Evolutionary conservation across 805 yeast genomes (phyloP).

Genomic region (Yamadazyma sp.): DNA sequence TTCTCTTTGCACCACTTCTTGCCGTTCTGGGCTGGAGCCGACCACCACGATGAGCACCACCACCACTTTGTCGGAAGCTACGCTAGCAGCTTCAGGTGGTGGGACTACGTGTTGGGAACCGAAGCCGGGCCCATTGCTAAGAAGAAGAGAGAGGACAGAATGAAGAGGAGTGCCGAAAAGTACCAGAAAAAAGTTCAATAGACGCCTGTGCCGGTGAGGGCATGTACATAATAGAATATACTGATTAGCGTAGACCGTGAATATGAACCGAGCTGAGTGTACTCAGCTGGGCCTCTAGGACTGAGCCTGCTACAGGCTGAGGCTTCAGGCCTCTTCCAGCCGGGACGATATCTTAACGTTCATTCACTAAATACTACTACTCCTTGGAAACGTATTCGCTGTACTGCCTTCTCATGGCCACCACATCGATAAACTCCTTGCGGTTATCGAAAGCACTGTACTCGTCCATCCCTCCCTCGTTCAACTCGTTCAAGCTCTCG

Average conservation of each 20-base stretch:
- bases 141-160: slow-evolving; percentile 44
- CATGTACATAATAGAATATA: neutral
- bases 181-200: slow-evolving; percentile 37
- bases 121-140: slow-evolving; percentile 59
- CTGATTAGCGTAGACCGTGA: too few relatives aligned
- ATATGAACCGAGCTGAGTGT: too few relatives aligned
- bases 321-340: too few relatives aligned
- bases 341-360: too few relatives aligned
- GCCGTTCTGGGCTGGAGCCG: slow-evolving; percentile 70
- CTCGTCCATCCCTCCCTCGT: slow-evolving; percentile 47
- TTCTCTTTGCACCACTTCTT: slow-evolving; percentile 55
- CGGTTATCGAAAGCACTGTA: slow-evolving; percentile 41
- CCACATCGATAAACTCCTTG: slow-evolving; percentile 52
- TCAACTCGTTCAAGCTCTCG: slow-evolving; percentile 48
- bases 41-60: slow-evolving; percentile 61
- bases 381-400: slow-evolving; percentile 26
- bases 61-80: slow-evolving; percentile 60
- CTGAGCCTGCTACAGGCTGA: too few relatives aligned
- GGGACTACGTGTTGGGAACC: slow-evolving; percentile 52
- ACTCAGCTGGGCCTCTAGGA: too few relatives aligned
- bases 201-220: too few relatives aligned
- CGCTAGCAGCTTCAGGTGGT: slow-evolving; percentile 59
- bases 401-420: slow-evolving; percentile 45
- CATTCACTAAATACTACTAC: slow-evolving; percentile 4
- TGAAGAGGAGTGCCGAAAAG: slow-evolving; percentile 42